Evolutionary conservation across 225 moss, liverwort and hornwort genomes (phyloP), one percentile per base, ranked within the genome.

Genomic region (Pseudisothecium myosuroides): DNA sequence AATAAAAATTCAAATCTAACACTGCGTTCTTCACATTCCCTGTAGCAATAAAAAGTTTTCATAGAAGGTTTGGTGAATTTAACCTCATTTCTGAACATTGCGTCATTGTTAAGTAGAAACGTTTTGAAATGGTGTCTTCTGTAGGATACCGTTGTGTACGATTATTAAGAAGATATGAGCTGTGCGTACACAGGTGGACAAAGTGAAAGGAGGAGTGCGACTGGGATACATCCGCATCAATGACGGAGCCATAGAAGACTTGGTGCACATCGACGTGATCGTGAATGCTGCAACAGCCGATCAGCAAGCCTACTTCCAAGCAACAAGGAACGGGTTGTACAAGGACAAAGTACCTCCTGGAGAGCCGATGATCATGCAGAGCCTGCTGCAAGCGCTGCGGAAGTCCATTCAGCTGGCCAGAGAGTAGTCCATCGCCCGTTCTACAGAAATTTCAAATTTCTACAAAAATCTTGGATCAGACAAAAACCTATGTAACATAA

Each of bases 341-440:
- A 98, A 96, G 90, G 90, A 95, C 88, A 64, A 84, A 80, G 97
- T 96, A 6, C 97, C 98, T 14, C 97, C 98, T 8, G 98, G 96
- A 24, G 98, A 98, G 87, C 93, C 96, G 17, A 17, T 95, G 37
- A 97, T 98, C 69, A 98, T 98, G 98, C 98, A 98, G 87, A 98
- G 98, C 91, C 91, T 98, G 77, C 92, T 98, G 50, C 92, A 91
- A 91, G 98, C 97, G 79, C 89, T 98, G 68, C 94, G 94, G 54
- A 95, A 91, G 84, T 87, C 97, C 83, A 88, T 98, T 59, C 83
- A 85, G 61, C 88, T 96, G 58, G 93, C 96, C 76, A 89, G 96
- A 83, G 77, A 92, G 83, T 95, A 90, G 55, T 31, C 12, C 59
- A 31, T 36, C 37, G 5, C 4, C 61, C 9, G 17, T 55, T 61